phyloP scores from a whole-genome alignment of 1,139 yeast species.

The Casaregolazyma lundiana region DNA sequence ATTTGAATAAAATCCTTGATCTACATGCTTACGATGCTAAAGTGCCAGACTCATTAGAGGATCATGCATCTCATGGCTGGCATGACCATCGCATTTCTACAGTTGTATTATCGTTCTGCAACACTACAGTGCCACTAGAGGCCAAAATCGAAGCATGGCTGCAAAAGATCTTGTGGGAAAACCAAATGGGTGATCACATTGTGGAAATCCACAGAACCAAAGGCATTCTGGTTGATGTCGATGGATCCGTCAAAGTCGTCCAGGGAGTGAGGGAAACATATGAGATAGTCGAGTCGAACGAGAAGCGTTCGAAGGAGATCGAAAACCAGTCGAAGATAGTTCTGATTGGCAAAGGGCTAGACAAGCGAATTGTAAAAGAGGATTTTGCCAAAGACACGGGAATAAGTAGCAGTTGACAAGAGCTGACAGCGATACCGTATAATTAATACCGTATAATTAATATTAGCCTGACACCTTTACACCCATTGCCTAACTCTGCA shows the following conservation, averaged over 20 bases:
- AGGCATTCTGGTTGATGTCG: constrained; percentile 48
- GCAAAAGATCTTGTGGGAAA: constrained; percentile 68
- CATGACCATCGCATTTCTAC: constrained; percentile 54
- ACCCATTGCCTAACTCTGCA: neutral
- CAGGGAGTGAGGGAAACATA: constrained; percentile 94
- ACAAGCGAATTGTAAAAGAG: constrained; percentile 13
- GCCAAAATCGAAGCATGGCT: constrained; percentile 52
- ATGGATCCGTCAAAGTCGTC: constrained; percentile 49
- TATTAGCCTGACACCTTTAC: neutral
- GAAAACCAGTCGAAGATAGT: constrained; percentile 53
- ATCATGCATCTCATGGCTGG: constrained; percentile 18
- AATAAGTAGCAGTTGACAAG: neutral
- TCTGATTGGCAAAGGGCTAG: constrained; percentile 70
- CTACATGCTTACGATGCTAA: constrained; percentile 63
- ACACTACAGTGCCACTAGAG: constrained; percentile 36
- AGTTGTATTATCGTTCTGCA: constrained; percentile 50
- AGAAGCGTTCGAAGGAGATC: constrained; percentile 37
- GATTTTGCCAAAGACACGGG: constrained; percentile 6
- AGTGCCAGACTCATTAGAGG: constrained; percentile 20
- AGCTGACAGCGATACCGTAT: neutral
- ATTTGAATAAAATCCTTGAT: constrained; percentile 60
- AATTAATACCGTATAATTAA: neutral
- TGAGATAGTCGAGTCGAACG: constrained; percentile 60
- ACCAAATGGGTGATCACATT: constrained; percentile 32
- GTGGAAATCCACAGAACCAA: constrained; percentile 76